Evolutionary conservation across 352 stramenopile species (phyloP), one percentile per base, ranked within the genome.

Genomic region (Plasmopara halstedii): DNA sequence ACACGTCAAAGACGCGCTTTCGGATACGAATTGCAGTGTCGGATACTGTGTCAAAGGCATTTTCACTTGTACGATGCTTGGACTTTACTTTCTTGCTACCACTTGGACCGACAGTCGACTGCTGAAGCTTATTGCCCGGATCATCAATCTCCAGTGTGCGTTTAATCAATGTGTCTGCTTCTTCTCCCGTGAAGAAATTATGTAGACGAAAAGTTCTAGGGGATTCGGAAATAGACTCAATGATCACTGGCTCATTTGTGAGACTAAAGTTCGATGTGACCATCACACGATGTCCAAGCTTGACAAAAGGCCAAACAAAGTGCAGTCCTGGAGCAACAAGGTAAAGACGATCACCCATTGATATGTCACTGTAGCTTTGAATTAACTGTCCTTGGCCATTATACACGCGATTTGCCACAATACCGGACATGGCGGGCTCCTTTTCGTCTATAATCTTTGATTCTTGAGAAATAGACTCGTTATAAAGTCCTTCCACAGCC

Each of bases 1-100:
- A 70, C 40, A 96, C 56, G 33, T 96, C 70, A 41, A 97, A 97
- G 31, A 88, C 85, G 20, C 89, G 81, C 55, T 85, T 85, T 40
- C 84, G 79, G 42, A 96, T 80, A 22, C 38, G 33, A 14, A 92
- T 50, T 14, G 85, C 70, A 27, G 73, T 74, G n/a, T 77, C 53
- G 10, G 76, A 92, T 37, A 85, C 63, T 35, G 81, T 73, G 50
- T 95, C 85, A 56, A 94, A 94, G n/a, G 83, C 83, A 53, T 92
- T 95, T 47, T 91, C 78, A 41, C 79, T 93, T 42, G 85, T 94
- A 44, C 81, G 74, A 46, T 85, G 72, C 27, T 68, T 72, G 17
- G 81, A 81, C 50, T 79, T 70, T 20, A 67, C 40, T 46, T 90
- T 88, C 60, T 74, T 87, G 39, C 70, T 53, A 50, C 86, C 79